Percentiles rank a stretch among this genome's conserved stretches.
These are phyloP conservation scores for Penicillium crystallinum DNA, from an alignment of 495 filamentous ascomycete species.

Conservation along the genomic window DNA sequence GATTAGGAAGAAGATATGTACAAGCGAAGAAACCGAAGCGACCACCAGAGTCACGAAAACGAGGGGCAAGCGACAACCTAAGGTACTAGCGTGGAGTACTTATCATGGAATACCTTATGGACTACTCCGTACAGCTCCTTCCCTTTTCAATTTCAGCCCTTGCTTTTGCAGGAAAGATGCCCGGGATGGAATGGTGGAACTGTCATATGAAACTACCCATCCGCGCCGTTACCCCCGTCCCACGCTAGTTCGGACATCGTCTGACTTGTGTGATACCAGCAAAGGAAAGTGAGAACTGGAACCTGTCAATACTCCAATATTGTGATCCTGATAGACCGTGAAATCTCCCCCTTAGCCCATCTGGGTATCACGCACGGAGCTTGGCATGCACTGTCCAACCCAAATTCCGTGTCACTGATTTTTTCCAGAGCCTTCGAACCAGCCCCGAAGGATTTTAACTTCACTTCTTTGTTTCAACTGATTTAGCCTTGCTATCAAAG, in stretches of 20 bases:
- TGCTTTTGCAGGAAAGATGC: background rate
- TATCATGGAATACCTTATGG: background rate
- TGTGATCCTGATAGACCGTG: background rate
- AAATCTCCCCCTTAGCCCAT: background rate
- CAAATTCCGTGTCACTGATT: background rate
- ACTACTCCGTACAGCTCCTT: background rate
- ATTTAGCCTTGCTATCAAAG: background rate
- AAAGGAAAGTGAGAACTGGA: background rate
- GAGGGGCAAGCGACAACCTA: background rate
- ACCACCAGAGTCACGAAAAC: background rate
- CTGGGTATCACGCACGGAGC: background rate
- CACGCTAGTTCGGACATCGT: background rate
- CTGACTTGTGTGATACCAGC: background rate
- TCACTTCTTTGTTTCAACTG: slow-evolving; percentile 2
- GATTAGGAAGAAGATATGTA: background rate
- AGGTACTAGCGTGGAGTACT: background rate
- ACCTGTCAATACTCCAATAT: background rate
- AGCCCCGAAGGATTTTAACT: background rate
- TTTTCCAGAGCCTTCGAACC: background rate
- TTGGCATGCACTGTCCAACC: slow-evolving; percentile 2
- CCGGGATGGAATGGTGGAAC: background rate
- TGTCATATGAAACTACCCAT: background rate
- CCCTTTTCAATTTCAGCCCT: background rate
- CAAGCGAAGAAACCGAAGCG: slow-evolving; percentile 1
- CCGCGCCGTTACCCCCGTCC: background rate